Evolutionary conservation across 2,329 filamentous ascomycete species (phyloP), one percentile per base, ranked within the genome.

Genomic region (Epichloe hybrida): DNA sequence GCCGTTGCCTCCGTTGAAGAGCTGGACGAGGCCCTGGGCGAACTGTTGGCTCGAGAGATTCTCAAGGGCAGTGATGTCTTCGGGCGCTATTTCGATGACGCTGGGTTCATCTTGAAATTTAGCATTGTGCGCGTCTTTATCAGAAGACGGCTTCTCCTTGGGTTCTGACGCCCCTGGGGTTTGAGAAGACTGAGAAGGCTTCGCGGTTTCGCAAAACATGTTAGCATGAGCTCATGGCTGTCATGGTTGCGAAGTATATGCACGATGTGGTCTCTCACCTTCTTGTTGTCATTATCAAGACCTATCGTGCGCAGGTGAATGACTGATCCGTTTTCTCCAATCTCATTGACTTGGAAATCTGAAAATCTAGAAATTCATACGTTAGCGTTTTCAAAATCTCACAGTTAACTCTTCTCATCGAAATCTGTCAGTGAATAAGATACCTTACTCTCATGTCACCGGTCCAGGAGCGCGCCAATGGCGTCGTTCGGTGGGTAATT

Each of bases 261-360:
- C 27, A 31, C 8, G n/a, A 9, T 27, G 17, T n/a, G 11, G 5
- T 38, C 20, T 48, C 46, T 56, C 58, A 41, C 46, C 21, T 45
- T 55, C 46, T 48, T 54, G 17, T 23, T 56, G 46, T 36, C 50
- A 46, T 41, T 56, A 55, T 49, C 53, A 8, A 64, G 43, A 15
- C 64, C 66, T 17, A 76, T 66, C 49, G 72, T 76, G 52, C 67
- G 73, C 46, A 96, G 71, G 65, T 91, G 88, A 49, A 93, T 66
- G 13, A 95, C 86, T 50, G 81, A 69, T 15, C 89, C 89, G 61
- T 84, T 79, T 34, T 83, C 81, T 20, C 78, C 71, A 55, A 96
- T 91, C 66, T 96, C 90, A 62, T 95, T 90, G 59, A 96, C 90
- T 58, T 93, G 73, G 60, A 96, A 96, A 65, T 96, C 90, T 4